Evolutionary conservation across 2,329 filamentous ascomycete genomes (phyloP), one percentile per base, ranked within the genome.

Genomic region (Rhytidhysteron rufulum): DNA sequence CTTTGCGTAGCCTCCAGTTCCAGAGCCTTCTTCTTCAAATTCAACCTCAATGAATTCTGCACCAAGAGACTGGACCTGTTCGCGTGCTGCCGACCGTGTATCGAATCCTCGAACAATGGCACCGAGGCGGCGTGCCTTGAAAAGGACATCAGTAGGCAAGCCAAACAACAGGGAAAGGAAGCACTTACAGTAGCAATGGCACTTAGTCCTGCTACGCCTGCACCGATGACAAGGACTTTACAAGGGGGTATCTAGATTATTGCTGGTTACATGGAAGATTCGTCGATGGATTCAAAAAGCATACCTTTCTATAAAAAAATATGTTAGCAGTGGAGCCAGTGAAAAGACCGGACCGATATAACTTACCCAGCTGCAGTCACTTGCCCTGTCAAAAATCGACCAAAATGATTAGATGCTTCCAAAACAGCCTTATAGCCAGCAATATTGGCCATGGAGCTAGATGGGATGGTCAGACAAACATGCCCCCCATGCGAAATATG

Each of bases 31-130:
- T 66, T 95, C 89, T 50, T 91, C 64, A 17, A 95, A 74, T 11
- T 88, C 84, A 17, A 95, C 88, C 65, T 95, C 87, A 51, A 95
- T 79, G 55, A 94, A 95, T 57, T 95, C 89, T 15, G 88, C 89
- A 19, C 89, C 89, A 0, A 95, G 78, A 4, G 88, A 94, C 61
- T 95, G 86, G 2, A 95, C 88, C 67, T 95, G 89, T 63, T 95
- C 89, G 31, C 87, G 80, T 18, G 85, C 88, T 8, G 86, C 89
- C n/a, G 87, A 74, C 10, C 89, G 79, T n/a, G 88, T 95, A 57
- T 95, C 89, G 49, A 95, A 95, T 1, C 88, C 88, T 44, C 88
- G 83, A 2, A 94, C 88, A 48, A 95, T 91, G 15, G 89, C 89
- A 20, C 89, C 89, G 74, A 95, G 82, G 35, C 88, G 80, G 41